A percentile compares a stretch with the other conserved stretches of the same genome.
phyloP scores from a whole-genome alignment of 2,329 filamentous ascomycete genomes.

The Volutella citrinella region DNA sequence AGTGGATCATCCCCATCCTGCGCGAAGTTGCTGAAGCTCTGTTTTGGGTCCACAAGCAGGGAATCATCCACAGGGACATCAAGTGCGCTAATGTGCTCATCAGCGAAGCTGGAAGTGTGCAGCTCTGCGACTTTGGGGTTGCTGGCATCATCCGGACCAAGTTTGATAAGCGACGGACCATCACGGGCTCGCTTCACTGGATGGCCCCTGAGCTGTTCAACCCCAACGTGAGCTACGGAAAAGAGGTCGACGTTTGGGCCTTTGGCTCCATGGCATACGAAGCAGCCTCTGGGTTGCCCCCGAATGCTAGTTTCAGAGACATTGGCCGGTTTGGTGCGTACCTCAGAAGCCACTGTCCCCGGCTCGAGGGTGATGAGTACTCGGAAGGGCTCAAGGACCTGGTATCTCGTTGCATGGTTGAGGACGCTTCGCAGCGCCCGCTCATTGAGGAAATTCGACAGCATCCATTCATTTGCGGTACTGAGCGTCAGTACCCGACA shows the following conservation, averaged over 20 bases:
- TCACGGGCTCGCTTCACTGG: slow-evolving; percentile 82
- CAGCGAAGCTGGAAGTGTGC: slow-evolving; percentile 71
- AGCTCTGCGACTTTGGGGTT: slow-evolving; percentile 83
- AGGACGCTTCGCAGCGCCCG: slow-evolving; percentile 66
- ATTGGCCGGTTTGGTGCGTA: slow-evolving; percentile 52
- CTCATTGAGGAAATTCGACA: slow-evolving; percentile 66
- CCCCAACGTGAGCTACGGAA: slow-evolving; percentile 61
- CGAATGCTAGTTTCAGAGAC: slow-evolving; percentile 58
- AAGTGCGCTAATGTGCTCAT: slow-evolving; percentile 79
- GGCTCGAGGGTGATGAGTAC: slow-evolving; percentile 69
- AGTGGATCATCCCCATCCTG: slow-evolving; percentile 66
- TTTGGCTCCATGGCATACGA: slow-evolving; percentile 80
- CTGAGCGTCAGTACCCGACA: slow-evolving; percentile 60
- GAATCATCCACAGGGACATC: slow-evolving; percentile 69
- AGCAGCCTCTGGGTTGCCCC: slow-evolving; percentile 74
- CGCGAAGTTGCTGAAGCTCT: slow-evolving; percentile 65
- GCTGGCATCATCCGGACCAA: slow-evolving; percentile 74
- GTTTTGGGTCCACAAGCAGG: slow-evolving; percentile 64
- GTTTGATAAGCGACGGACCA: slow-evolving; percentile 73
- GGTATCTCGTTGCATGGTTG: slow-evolving; percentile 69
- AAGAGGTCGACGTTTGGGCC: slow-evolving; percentile 79
- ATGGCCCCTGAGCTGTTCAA: slow-evolving; percentile 81
- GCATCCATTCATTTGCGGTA: slow-evolving; percentile 66
- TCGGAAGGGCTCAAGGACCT: slow-evolving; percentile 67
- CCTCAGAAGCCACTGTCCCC: slow-evolving; percentile 60